phyloP scores from a whole-genome alignment of 1,284 basidiomycete species.

The Ceratobasidium sp. region DNA sequence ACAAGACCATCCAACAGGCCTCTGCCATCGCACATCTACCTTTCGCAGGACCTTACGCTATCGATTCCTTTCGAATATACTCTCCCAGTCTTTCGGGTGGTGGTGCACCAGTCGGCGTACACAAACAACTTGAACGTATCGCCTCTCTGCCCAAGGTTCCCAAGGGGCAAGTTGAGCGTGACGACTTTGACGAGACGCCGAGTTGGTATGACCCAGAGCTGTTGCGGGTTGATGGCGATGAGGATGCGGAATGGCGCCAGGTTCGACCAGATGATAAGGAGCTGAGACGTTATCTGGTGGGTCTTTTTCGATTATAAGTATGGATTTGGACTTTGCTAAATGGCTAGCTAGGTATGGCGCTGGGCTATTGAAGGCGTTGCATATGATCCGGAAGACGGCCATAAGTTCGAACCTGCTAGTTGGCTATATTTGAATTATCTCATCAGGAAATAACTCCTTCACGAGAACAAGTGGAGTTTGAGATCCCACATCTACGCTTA shows the following conservation, averaged over 20 bases:
- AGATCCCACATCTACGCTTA: neutral
- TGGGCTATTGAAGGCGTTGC: slow-evolving; percentile 47
- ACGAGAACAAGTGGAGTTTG: neutral
- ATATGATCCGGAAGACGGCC: slow-evolving; percentile 38
- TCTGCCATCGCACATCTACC: slow-evolving; percentile 69
- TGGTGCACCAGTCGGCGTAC: slow-evolving; percentile 44
- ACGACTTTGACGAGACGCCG: slow-evolving; percentile 45
- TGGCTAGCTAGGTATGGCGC: slow-evolving; percentile 37
- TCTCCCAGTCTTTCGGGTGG: slow-evolving; percentile 53
- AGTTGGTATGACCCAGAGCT: slow-evolving; percentile 23
- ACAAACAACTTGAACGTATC: slow-evolving; percentile 22
- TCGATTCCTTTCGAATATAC: slow-evolving; percentile 78
- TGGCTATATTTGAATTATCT: slow-evolving; percentile 28
- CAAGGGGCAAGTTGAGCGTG: neutral
- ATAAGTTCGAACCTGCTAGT: slow-evolving; percentile 17
- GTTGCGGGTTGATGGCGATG: slow-evolving; percentile 53
- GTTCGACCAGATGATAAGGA: slow-evolving; percentile 75
- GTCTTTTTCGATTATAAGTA: slow-evolving; percentile 49
- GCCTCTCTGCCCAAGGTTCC: neutral
- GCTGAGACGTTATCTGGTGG: slow-evolving; percentile 69
- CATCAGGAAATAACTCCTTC: neutral
- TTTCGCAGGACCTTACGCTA: slow-evolving; percentile 72
- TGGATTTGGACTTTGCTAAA: neutral
- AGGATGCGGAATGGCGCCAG: slow-evolving; percentile 66
- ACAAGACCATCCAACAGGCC: slow-evolving; percentile 55